Base-by-base conservation (phyloP, 2,329 filamentous ascomycete species). In the Apiospora kogelbergensis region DNA sequence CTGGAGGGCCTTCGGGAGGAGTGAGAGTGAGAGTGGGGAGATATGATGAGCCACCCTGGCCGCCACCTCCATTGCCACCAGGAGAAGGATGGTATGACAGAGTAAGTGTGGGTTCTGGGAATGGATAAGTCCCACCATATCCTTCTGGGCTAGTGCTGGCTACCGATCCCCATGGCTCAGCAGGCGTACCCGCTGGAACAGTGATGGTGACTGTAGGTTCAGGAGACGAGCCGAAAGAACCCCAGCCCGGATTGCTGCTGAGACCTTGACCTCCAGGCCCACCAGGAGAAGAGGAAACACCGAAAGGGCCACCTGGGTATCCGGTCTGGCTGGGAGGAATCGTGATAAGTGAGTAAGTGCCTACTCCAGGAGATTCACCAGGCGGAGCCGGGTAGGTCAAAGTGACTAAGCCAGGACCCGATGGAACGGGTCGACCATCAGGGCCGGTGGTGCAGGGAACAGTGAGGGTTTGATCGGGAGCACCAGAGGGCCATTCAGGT, bases 401-500 rank as follows among this genome's bases (percentile, higher is more conserved):
- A 41, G 69, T 69, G 48, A 68, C 60, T 30, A 67, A 65, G 40
- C 69, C 68, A 22, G 69, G 69, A 15, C 37, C 65, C 20, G 68
- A 48, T 17, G 46, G 69, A 42, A 26, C 22, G 26, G 20, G 44
- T 15, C 37, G 24, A 22, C 60, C 24, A 22, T 41, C 45, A 24
- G 68, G 20, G 10, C 33, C 41, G 42, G 68, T 67, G 22, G 30
- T 20, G n/a, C 68, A 70, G 20, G 69, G 69, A 63, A 69, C 48
- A 44, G 69, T 69, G 26, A 68, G 42, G 10, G 69, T 69, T 37
- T 57, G 33, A 42, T 68, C 60, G 1, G 69, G 69, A 42, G 66
- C 60, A 69, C 69, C 37, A 24, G 72, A 71, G 37, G 71, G 71
- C 42, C 72, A 72, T 65, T 69, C 68, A 68, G 72, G 71, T 24